Evolutionary conservation across 768 basidiomycete genomes (phyloP).

Genomic region (Panus rudis): DNA sequence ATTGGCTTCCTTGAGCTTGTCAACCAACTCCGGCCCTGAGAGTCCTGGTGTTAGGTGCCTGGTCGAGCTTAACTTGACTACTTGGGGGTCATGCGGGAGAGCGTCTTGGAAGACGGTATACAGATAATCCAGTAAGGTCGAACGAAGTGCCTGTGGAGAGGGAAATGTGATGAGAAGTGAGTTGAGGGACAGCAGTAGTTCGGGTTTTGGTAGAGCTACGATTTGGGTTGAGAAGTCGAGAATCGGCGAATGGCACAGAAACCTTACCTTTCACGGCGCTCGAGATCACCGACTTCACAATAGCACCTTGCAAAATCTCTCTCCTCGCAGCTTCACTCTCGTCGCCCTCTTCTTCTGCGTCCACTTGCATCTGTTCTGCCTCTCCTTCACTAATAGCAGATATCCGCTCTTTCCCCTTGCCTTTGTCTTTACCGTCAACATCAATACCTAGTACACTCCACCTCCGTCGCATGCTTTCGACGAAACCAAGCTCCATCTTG

Average conservation of each 20-base stretch:
- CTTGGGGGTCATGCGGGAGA: conserved; percentile 32
- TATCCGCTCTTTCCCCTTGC: conserved; percentile 19
- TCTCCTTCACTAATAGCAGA: conserved; percentile 13
- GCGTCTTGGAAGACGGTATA: conserved; percentile 32
- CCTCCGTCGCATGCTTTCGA: conserved; percentile 70
- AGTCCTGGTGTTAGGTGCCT: conserved; percentile 26
- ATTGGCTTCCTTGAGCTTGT: conserved; percentile 43
- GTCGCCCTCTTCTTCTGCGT: conserved; percentile 32
- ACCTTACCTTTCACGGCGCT: conserved; percentile 66
- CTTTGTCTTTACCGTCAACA: conserved; percentile 25
- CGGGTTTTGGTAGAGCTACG: conserved; percentile 33
- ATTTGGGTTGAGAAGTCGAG: background rate
- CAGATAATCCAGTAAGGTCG: conserved; percentile 35
- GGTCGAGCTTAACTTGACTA: conserved; percentile 34
- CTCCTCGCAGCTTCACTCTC: conserved; percentile 51
- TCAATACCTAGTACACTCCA: conserved; percentile 76
- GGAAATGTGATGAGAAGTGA: conserved; percentile 37
- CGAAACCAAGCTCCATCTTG: conserved; percentile 82
- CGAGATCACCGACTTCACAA: conserved; percentile 70
- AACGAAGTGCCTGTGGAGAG: conserved; percentile 31
- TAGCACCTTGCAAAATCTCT: conserved; percentile 71
- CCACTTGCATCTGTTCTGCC: conserved; percentile 17
- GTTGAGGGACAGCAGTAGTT: conserved; percentile 37
- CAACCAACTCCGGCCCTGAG: conserved; percentile 46
- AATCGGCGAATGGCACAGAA: conserved; percentile 7